A percentile compares a stretch with the other conserved stretches of the same genome.
Conservation (phyloP, 2,329 filamentous ascomycete genomes). For the Thielaviopsis punctulata region DNA sequence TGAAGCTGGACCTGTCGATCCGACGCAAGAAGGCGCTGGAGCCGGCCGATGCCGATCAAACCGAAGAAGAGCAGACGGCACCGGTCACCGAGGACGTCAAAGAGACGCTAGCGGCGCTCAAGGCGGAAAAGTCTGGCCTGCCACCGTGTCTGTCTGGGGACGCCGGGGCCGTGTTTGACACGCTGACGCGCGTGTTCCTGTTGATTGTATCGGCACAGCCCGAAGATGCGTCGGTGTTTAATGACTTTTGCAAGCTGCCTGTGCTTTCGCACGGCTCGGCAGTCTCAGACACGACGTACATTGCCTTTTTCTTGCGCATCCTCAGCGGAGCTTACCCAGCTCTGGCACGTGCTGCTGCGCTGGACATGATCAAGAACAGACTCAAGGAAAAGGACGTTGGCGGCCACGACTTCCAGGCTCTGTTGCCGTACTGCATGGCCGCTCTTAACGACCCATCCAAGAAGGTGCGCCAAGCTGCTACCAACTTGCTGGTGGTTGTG, state of each 20-base stretch:
- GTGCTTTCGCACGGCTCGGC: slow-evolving; percentile 37
- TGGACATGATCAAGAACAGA: slow-evolving; percentile 44
- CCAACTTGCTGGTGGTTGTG: slow-evolving; percentile 44
- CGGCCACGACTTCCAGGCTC: slow-evolving; percentile 51
- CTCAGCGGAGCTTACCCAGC: slow-evolving; percentile 58
- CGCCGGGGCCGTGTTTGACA: slow-evolving; percentile 35
- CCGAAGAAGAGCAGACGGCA: slow-evolving; percentile 27
- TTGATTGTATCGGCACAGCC: slow-evolving; percentile 30
- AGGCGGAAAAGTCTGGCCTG: slow-evolving; percentile 21
- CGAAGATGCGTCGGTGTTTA: slow-evolving; percentile 23
- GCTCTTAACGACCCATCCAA: slow-evolving; percentile 61
- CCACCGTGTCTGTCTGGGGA: slow-evolving; percentile 36
- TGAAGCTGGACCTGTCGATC: slow-evolving; percentile 55
- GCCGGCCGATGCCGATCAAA: slow-evolving; percentile 30
- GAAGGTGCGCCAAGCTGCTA: slow-evolving; percentile 59
- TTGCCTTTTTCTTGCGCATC: slow-evolving; percentile 59
- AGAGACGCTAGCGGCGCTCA: slow-evolving; percentile 23
- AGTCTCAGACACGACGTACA: slow-evolving; percentile 44
- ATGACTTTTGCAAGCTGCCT: slow-evolving; percentile 35
- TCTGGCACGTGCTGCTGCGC: slow-evolving; percentile 48
- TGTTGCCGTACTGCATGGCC: slow-evolving; percentile 66
- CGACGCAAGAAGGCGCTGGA: slow-evolving; percentile 37
- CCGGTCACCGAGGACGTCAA: slow-evolving; percentile 22
- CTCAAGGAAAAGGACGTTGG: slow-evolving; percentile 33
- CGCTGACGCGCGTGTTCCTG: slow-evolving; percentile 42